These are phyloP conservation scores for Phytophthora cactorum DNA, from an alignment of 352 stramenopile genomes.

Conservation along the genomic window DNA sequence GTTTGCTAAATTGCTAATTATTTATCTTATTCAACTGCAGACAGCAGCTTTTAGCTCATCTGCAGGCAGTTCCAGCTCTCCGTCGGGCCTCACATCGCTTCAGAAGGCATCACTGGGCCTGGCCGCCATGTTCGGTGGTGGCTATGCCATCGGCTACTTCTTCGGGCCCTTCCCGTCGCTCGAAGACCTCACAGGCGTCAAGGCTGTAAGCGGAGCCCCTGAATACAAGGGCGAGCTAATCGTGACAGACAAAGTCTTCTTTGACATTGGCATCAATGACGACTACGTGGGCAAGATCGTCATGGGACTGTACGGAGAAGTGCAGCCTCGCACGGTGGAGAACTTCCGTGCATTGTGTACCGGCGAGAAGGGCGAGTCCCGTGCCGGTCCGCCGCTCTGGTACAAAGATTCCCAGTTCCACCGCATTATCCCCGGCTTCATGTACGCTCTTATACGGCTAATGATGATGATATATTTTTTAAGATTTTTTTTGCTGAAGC, in stretches of 20 bases:
- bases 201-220: constrained; percentile 34
- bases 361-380: constrained; percentile 72
- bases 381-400: constrained; percentile 94
- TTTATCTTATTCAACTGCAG: constrained; percentile 6
- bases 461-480: background rate
- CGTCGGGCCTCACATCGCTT: constrained; percentile 44
- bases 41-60: constrained; percentile 40
- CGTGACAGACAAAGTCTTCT: constrained; percentile 93
- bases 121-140: constrained; percentile 59
- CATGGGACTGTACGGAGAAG: constrained; percentile 78
- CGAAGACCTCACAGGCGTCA: constrained; percentile 60
- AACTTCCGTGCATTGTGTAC: constrained; percentile 87
- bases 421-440: constrained; percentile 96
- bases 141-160: constrained; percentile 74
- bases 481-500: background rate
- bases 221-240: constrained; percentile 60
- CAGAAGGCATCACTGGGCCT: constrained; percentile 55
- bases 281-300: constrained; percentile 87
- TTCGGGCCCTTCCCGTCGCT: constrained; percentile 71
- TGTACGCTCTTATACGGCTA: constrained; percentile 56
- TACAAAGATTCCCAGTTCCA: constrained; percentile 97
- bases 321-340: constrained; percentile 79
- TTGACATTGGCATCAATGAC: constrained; percentile 97
- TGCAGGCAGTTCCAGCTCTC: constrained; percentile 8
- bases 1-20: background rate